A percentile compares a stretch with the other conserved stretches of the same genome.
phyloP scores from a whole-genome alignment of 805 yeast genomes.

The Saccharomycopsis babjevae region DNA sequence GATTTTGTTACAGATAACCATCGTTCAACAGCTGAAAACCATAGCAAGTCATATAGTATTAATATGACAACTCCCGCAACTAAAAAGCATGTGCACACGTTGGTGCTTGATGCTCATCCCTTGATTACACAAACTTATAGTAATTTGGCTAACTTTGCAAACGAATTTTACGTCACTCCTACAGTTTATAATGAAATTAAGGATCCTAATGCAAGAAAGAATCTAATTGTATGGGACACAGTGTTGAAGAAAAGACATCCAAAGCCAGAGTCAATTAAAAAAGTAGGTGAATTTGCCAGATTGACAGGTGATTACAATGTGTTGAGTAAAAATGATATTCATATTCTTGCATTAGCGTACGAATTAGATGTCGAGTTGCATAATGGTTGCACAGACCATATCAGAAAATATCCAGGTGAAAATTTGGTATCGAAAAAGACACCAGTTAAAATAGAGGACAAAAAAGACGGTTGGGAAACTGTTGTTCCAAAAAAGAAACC shows the following conservation, averaged over 20 bases:
- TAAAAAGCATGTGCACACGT: slow-evolving; percentile 31
- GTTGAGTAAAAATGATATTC: slow-evolving; percentile 83
- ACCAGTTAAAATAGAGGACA: slow-evolving; percentile 20
- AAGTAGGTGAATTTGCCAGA: slow-evolving; percentile 67
- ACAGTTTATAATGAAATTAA: slow-evolving; percentile 80
- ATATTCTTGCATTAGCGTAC: slow-evolving; percentile 82
- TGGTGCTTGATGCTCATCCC: slow-evolving; percentile 93
- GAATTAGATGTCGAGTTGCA: slow-evolving; percentile 70
- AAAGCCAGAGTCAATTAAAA: slow-evolving; percentile 45
- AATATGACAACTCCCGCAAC: not conserved
- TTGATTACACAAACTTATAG: slow-evolving; percentile 77
- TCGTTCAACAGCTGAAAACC: not conserved
- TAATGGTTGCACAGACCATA: slow-evolving; percentile 51
- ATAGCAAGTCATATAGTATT: slow-evolving; percentile 1
- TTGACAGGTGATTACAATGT: slow-evolving; percentile 89
- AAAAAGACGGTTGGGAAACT: slow-evolving; percentile 16
- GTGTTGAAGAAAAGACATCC: slow-evolving; percentile 69
- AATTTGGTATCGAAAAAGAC: slow-evolving; percentile 21
- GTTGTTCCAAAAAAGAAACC: slow-evolving; percentile 27
- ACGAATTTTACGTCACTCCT: slow-evolving; percentile 77
- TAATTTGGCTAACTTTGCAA: slow-evolving; percentile 59
- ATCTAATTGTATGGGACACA: slow-evolving; percentile 74
- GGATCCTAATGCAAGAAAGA: slow-evolving; percentile 76
- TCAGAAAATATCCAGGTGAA: slow-evolving; percentile 69
- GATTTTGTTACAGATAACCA: not conserved